A percentile compares a stretch with the other conserved stretches of the same genome.
phyloP scores from a whole-genome alignment of 768 basidiomycete genomes.

The Rhodotorula toruloides region DNA sequence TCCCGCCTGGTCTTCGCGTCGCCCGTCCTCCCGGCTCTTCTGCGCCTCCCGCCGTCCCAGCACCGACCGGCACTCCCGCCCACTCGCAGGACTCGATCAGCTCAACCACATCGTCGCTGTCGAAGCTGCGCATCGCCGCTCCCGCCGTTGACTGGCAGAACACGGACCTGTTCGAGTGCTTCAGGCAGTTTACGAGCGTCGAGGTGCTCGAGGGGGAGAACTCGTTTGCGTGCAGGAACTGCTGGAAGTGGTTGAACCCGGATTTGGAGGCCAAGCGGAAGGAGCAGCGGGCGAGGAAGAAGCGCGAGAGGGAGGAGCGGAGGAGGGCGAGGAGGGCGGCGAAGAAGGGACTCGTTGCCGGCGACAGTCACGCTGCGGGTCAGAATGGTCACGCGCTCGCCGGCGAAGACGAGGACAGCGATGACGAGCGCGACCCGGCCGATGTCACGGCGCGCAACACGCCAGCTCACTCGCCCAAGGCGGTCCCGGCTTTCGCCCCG shows the following conservation, averaged over 20 bases:
- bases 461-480: conserved; percentile 44
- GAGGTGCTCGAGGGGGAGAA: conserved; percentile 91
- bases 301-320: conserved; percentile 45
- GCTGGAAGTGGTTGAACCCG: conserved; percentile 80
- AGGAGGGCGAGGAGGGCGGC: conserved; percentile 26
- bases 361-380: neutral
- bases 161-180: conserved; percentile 57
- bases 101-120: neutral
- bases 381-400: neutral
- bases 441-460: conserved; percentile 38
- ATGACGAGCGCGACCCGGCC: neutral
- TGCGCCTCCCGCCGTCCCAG: neutral
- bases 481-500: neutral
- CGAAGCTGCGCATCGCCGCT: neutral
- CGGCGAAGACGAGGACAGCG: conserved; percentile 19
- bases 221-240: conserved; percentile 83
- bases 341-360: neutral
- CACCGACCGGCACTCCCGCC: neutral
- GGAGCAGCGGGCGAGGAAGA: conserved; percentile 55
- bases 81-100: neutral
- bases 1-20: conserved; percentile 35
- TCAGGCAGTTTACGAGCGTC: conserved; percentile 79
- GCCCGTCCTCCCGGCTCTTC: conserved; percentile 30
- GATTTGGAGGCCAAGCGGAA: conserved; percentile 34
- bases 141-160: conserved; percentile 34